These are phyloP conservation scores for Zalaria sp. DNA, from an alignment of 2,329 filamentous ascomycete genomes.

Conservation along the genomic window DNA sequence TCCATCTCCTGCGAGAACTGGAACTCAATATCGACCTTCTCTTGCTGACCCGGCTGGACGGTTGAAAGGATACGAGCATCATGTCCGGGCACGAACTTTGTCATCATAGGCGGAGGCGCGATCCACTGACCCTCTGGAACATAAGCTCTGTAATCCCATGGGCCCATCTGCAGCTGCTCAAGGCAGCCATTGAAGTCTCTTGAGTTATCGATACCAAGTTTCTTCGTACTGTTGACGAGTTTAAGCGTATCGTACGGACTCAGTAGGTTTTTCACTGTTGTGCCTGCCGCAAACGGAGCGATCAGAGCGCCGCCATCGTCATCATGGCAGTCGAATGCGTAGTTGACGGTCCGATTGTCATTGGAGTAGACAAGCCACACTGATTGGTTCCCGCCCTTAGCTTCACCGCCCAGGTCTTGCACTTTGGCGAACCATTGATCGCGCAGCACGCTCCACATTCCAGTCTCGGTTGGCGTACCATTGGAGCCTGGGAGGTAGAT, in stretches of 20 bases:
- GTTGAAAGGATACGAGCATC: slow-evolving; percentile 41
- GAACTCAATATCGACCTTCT: slow-evolving; percentile 37
- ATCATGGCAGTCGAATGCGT: slow-evolving; percentile 41
- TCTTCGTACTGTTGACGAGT: slow-evolving; percentile 31
- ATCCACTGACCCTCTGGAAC: slow-evolving; percentile 39
- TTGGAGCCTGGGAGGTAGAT: slow-evolving; percentile 39
- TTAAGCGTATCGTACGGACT: slow-evolving; percentile 44
- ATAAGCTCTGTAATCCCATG: slow-evolving; percentile 47
- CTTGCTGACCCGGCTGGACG: slow-evolving; percentile 20
- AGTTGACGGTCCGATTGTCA: slow-evolving; percentile 33
- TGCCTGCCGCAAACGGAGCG: slow-evolving; percentile 39
- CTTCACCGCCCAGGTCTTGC: slow-evolving; percentile 33
- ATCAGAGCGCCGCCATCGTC: slow-evolving; percentile 35
- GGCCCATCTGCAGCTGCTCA: slow-evolving; percentile 34
- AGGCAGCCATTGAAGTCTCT: slow-evolving; percentile 41
- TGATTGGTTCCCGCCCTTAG: slow-evolving; percentile 13
- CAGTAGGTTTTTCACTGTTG: slow-evolving; percentile 48
- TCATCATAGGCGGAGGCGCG: slow-evolving; percentile 42
- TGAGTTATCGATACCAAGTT: slow-evolving; percentile 34
- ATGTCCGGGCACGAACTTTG: slow-evolving; percentile 46
- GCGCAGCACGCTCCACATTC: slow-evolving; percentile 47
- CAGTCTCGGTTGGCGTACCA: slow-evolving; percentile 38
- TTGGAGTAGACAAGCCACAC: slow-evolving; percentile 42
- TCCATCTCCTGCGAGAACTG: slow-evolving; percentile 49
- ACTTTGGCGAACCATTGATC: slow-evolving; percentile 26